phyloP scores from a whole-genome alignment of 1,139 yeast species.

The Kazachstania sp. region DNA sequence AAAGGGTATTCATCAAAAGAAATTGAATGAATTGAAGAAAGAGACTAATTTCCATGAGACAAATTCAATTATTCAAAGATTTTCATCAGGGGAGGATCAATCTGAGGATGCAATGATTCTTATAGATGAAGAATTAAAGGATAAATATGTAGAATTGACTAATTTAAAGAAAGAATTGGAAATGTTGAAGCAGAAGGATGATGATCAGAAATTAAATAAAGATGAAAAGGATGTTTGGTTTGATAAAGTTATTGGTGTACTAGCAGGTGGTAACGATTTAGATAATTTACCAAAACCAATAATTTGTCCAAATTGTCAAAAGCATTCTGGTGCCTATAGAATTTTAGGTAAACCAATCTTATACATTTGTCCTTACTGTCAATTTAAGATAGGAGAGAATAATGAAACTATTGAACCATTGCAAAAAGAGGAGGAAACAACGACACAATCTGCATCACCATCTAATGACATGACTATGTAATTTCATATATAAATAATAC shows the following conservation, averaged over 20 bases:
- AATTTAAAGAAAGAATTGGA: slow-evolving; percentile 34
- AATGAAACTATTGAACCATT: not conserved
- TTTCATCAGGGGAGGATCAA: slow-evolving; percentile 39
- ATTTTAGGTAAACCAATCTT: slow-evolving; percentile 43
- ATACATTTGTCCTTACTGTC: slow-evolving; percentile 72
- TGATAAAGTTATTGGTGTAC: slow-evolving; percentile 25
- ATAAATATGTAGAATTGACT: slow-evolving; percentile 35
- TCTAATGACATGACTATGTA: not conserved
- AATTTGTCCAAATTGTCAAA: slow-evolving; percentile 22
- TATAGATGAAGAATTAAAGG: slow-evolving; percentile 37
- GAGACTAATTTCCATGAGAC: slow-evolving; percentile 74
- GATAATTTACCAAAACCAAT: slow-evolving; percentile 14
- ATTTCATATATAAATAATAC: not conserved
- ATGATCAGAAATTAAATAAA: slow-evolving; percentile 6
- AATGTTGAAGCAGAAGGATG: slow-evolving; percentile 6
- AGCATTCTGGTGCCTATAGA: slow-evolving; percentile 21
- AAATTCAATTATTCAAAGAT: slow-evolving; percentile 59
- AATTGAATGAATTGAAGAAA: slow-evolving; percentile 68
- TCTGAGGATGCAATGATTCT: slow-evolving; percentile 30
- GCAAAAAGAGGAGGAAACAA: not conserved
- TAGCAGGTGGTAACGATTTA: slow-evolving; percentile 28
- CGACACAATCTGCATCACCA: not conserved
- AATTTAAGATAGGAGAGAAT: slow-evolving; percentile 21
- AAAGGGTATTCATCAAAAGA: slow-evolving; percentile 46
- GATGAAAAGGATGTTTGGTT: slow-evolving; percentile 29